A percentile compares a stretch with the other conserved stretches of the same genome.
Conservation (phyloP, 495 filamentous ascomycete genomes). For the Aspergillus kassunensis region DNA sequence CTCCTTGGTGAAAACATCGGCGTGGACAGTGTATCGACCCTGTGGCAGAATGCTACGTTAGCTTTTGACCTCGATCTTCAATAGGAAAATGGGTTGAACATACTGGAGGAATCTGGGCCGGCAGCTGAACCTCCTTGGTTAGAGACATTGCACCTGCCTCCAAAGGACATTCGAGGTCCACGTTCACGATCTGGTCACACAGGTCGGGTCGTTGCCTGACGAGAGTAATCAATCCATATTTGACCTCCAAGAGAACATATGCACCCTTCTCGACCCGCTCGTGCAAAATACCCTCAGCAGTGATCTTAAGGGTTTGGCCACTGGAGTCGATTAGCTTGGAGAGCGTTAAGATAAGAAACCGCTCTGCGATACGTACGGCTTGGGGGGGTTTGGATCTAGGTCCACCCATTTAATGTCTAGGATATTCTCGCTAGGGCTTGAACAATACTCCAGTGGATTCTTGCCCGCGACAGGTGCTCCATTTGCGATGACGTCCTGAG, state of each 20-base stretch:
- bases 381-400: constrained; percentile 79
- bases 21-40: constrained; percentile 86
- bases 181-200: constrained; percentile 81
- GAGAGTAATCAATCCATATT: constrained; percentile 85
- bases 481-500: constrained; percentile 21
- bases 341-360: neutral
- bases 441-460: constrained; percentile 61
- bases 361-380: constrained; percentile 61
- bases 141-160: constrained; percentile 67
- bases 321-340: constrained; percentile 43
- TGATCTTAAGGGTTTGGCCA: constrained; percentile 73
- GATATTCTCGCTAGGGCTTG: constrained; percentile 54
- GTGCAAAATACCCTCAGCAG: constrained; percentile 66
- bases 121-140: constrained; percentile 78
- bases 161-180: constrained; percentile 86
- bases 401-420: constrained; percentile 76
- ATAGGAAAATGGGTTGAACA: constrained; percentile 24
- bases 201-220: constrained; percentile 74
- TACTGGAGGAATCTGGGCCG: constrained; percentile 86
- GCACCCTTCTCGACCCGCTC: constrained; percentile 71
- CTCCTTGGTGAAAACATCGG: constrained; percentile 74
- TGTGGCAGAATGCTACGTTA: constrained; percentile 29
- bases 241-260: constrained; percentile 76
- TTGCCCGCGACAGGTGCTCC: constrained; percentile 32
- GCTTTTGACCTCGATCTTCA: neutral